Conservation (phyloP, 495 filamentous ascomycete species). For the Xylaria curta region DNA sequence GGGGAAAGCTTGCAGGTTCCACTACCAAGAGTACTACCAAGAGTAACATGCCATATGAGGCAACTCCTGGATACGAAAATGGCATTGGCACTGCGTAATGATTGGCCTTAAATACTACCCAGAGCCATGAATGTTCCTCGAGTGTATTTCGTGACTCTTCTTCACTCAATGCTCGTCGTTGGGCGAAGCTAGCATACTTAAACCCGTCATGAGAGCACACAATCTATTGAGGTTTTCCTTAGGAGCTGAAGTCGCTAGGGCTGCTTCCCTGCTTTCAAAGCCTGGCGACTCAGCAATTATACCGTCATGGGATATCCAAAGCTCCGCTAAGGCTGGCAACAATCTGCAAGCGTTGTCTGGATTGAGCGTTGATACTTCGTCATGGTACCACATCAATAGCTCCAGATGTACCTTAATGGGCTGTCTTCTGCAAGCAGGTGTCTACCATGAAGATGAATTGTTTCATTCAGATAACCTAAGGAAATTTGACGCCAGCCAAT, state of each 20-base stretch:
- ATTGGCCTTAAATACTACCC: constrained; percentile 8
- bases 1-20: constrained; percentile 18
- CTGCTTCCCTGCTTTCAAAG: constrained; percentile 37
- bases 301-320: constrained; percentile 64
- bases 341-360: constrained; percentile 53
- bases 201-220: constrained; percentile 31
- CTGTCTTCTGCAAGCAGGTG: constrained; percentile 58
- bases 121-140: neutral
- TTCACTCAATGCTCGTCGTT: neutral
- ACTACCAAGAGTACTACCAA: constrained; percentile 15
- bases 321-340: constrained; percentile 44
- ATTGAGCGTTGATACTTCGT: constrained; percentile 53
- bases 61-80: neutral
- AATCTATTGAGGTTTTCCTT: constrained; percentile 32
- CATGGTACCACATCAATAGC: constrained; percentile 59
- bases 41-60: constrained; percentile 26
- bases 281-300: constrained; percentile 54
- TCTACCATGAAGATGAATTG: constrained; percentile 61
- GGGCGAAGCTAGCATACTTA: neutral
- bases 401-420: constrained; percentile 64
- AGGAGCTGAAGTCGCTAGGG: constrained; percentile 23
- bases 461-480: constrained; percentile 65
- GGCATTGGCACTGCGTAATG: neutral
- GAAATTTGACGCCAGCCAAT: constrained; percentile 51
- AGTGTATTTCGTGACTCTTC: neutral